Evolutionary conservation across 768 basidiomycete species (phyloP), one percentile per base, ranked within the genome.

Genomic region (Udeniomyces megalosporus): DNA sequence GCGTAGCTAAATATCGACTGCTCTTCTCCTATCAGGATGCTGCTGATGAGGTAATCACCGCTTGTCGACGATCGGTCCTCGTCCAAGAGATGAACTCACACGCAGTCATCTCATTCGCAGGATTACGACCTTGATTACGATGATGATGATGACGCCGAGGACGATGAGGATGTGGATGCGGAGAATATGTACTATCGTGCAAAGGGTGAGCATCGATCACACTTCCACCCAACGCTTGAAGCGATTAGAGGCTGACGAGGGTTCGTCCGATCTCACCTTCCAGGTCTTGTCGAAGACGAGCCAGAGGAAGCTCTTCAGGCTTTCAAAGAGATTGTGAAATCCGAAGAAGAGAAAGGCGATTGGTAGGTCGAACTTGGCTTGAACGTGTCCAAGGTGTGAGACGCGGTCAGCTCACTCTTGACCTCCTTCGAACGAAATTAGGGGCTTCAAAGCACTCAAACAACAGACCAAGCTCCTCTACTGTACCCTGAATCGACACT

Each of bases 181-280:
- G 95, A 99, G 77, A 99, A 99, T 71, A 82, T 91, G 81, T 99
- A 99, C 76, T 97, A 97, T 73, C 86, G 84, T 53, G 95, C 95
- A 12, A 99, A 99, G 75, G 84, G 93, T 96, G 67, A 56, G 84
- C 17, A 42, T 17, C 38, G 38, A 8, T 42, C 38, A 17, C 10
- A 42, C 38, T 8, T 42, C n/a, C 38, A 42, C 38, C 17, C 38
- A 42, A 8, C 38, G 38, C 38, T 42, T 8, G 17, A 42, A 8
- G 38, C 10, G 38, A 42, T 42, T 42, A 42, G 8, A 8, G 10
- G 38, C 34, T 22, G 22, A 2, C 14, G 7, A 12, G 10, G 22
- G 24, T 10, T 46, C 38, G 11, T 26, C 8, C 24, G 28, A 12
- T 10, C 32, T 4, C 0, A 8, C 17, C 38, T 8, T 8, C 17